A percentile compares a stretch with the other conserved stretches of the same genome.
Evolutionary conservation across 495 filamentous ascomycete genomes (phyloP).

Genomic region (Penicillium silybi): DNA sequence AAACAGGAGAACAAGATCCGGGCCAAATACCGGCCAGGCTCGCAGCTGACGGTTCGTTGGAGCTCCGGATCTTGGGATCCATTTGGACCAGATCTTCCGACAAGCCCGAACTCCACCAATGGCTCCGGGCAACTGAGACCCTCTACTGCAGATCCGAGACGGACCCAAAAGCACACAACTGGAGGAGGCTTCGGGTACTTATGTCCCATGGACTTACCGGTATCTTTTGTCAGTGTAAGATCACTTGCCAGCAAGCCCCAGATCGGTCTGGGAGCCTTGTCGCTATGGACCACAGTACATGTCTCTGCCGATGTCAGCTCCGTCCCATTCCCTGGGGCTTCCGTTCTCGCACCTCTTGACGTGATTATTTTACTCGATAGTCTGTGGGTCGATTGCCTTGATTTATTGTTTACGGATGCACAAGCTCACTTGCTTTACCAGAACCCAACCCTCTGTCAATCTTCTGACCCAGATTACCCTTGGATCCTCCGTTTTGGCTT

Average conservation of each 20-base stretch:
- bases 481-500: conserved; percentile 14
- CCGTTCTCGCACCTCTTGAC: conserved; percentile 20
- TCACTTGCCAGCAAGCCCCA: conserved; percentile 4
- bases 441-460: conserved; percentile 10
- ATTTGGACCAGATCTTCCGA: not conserved
- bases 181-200: not conserved
- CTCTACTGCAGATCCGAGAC: not conserved
- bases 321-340: conserved; percentile 7
- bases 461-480: conserved; percentile 13
- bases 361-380: conserved; percentile 23
- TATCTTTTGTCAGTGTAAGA: conserved; percentile 19
- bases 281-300: conserved; percentile 22
- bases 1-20: not conserved
- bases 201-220: conserved; percentile 17
- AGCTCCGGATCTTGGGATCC: conserved; percentile 23
- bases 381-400: conserved; percentile 8
- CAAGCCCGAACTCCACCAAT: not conserved
- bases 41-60: conserved; percentile 13
- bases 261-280: conserved; percentile 11
- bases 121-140: not conserved
- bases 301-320: conserved; percentile 22
- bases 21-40: not conserved
- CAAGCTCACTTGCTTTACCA: conserved; percentile 4
- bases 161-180: not conserved
- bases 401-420: not conserved